These are phyloP conservation scores for Suillus tomentosus DNA, from an alignment of 768 basidiomycete genomes.

Conservation along the genomic window DNA sequence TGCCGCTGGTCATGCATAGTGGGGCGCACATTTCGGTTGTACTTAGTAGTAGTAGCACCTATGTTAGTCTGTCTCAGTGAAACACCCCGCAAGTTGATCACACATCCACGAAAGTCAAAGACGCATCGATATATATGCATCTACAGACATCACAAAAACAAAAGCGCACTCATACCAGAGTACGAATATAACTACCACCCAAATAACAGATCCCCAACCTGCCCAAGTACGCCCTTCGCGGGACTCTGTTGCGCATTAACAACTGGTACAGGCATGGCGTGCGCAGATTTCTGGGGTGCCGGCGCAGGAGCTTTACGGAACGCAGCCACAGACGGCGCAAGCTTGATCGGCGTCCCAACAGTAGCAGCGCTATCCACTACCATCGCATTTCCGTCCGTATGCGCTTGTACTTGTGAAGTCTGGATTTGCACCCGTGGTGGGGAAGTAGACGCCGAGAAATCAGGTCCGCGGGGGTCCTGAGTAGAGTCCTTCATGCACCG, in stretches of 20 bases:
- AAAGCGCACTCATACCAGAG: background rate
- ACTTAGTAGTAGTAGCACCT: background rate
- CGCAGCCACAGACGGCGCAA: constrained; percentile 72
- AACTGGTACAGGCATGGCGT: constrained; percentile 14
- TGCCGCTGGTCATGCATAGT: background rate
- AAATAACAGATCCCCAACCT: constrained; percentile 79
- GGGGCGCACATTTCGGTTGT: background rate
- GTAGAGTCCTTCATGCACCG: constrained; percentile 50
- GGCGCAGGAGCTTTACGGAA: constrained; percentile 55
- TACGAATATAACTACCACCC: constrained; percentile 59
- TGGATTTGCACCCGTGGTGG: constrained; percentile 13
- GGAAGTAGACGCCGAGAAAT: constrained; percentile 17
- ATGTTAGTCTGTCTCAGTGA: background rate
- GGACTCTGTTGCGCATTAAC: constrained; percentile 35
- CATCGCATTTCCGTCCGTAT: constrained; percentile 40
- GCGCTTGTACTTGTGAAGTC: constrained; percentile 15
- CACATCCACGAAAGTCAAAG: background rate
- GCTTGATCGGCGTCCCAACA: constrained; percentile 70
- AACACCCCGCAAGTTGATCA: background rate
- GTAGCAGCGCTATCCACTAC: constrained; percentile 46
- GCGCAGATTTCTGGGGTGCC: constrained; percentile 25
- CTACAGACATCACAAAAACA: background rate
- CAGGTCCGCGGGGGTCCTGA: constrained; percentile 35
- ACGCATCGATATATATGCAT: background rate
- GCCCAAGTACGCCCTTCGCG: constrained; percentile 65